A percentile compares a stretch with the other conserved stretches of the same genome.
Evolutionary conservation across 345 rosid species (phyloP).

Genomic region (Capsella bursapastoris): DNA sequence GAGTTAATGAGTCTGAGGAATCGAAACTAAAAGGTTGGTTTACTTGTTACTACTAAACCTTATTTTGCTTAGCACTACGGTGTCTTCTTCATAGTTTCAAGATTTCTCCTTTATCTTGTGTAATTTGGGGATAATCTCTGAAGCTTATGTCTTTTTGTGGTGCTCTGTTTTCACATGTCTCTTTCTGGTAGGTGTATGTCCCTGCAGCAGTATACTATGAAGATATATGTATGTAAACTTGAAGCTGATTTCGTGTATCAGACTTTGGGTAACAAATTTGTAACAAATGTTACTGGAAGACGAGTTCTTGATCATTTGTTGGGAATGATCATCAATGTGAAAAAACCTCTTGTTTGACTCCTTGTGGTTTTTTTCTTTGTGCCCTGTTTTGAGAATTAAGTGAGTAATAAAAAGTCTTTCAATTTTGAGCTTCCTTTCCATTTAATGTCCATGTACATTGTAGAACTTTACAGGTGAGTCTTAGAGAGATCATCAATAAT

Average conservation of each 20-base stretch:
- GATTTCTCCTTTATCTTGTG: too few species aligned
- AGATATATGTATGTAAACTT: slow-evolving; percentile 83
- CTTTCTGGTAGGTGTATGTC: slow-evolving; percentile 66
- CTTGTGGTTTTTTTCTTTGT: background rate
- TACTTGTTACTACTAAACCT: too few species aligned
- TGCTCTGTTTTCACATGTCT: slow-evolving; percentile 7
- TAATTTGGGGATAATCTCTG: too few species aligned
- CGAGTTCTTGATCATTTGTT: slow-evolving; percentile 57
- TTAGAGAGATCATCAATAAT: background rate
- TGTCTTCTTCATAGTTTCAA: too few species aligned
- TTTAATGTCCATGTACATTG: background rate
- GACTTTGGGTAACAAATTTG: slow-evolving; percentile 86
- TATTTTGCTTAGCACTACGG: too few species aligned
- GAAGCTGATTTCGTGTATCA: slow-evolving; percentile 70
- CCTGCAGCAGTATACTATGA: slow-evolving; percentile 91
- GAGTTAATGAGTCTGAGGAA: too few species aligned
- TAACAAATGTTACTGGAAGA: slow-evolving; percentile 8
- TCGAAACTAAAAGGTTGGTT: too few species aligned
- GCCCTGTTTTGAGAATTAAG: background rate
- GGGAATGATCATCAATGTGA: slow-evolving; percentile 78
- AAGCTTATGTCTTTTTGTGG: too few species aligned
- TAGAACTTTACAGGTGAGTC: background rate
- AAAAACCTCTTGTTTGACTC: slow-evolving; percentile 70
- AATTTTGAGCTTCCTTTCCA: background rate
- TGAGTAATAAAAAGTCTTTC: background rate